Evolutionary conservation across 2,329 filamentous ascomycete genomes (phyloP), one percentile per base, ranked within the genome.

Genomic region (Acrodontium crateriforme): DNA sequence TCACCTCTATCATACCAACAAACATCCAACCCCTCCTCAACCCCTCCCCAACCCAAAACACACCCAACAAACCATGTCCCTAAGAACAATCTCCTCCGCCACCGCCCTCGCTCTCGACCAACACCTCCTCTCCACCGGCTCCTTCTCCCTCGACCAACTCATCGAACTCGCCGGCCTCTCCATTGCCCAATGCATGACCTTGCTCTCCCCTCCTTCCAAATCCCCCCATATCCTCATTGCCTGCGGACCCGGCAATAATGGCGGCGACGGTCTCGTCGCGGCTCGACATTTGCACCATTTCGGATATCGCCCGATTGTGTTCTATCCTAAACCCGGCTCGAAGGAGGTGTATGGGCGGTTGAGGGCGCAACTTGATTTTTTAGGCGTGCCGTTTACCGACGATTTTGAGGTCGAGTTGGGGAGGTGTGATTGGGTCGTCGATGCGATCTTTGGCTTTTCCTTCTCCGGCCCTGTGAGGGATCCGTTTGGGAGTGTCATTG

Each of bases 151-250:
- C 30, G 89, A 95, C 50, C 89, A 98, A 56, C 64, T 98, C 26
- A 95, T 98, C 89, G 89, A 95, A 52, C 62, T 98, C 6, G 89
- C 89, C 23, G 89, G 89, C 0, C 67, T 98, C 1, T 85, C 84
- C 1, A 84, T 95, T 15, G 87, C 87, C 9, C 84, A 95, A 63
- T 84, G 79, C 27, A 82, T 95, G 5, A 92, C 81, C 56, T 74
- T 72, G 31, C 68, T 94, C 3, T 85, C 94, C 39, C 85, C 87
- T 1, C 69, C 72, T 1, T 69, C 52, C 33, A 69, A 69, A 38
- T 82, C 85, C 6, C 71, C 67, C 26, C 69, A 77, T 16, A 60
- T 98, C 21, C 68, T 98, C 4, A 68, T 98, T 3, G 82, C 84
- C n/a, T 94, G 87, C 45, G 89, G 89, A 1, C 89, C 89, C 1